Evolutionary conservation across 2,329 filamentous ascomycete species (phyloP).

Genomic region (Colletotrichum shisoi): DNA sequence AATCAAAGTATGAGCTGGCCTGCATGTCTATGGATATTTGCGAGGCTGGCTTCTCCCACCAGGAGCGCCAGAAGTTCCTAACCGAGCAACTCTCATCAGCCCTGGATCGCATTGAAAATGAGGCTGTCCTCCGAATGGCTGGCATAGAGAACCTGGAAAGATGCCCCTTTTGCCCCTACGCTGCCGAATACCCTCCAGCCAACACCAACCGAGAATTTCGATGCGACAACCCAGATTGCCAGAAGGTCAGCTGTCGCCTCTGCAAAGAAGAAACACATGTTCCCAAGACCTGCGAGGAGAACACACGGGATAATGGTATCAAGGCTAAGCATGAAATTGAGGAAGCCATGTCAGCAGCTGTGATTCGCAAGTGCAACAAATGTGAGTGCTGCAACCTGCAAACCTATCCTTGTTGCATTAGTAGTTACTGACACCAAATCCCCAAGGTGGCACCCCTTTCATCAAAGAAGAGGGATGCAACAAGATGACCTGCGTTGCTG

Average conservation of each 20-base stretch:
- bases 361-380: slow-evolving; percentile 79
- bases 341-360: slow-evolving; percentile 81
- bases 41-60: slow-evolving; percentile 63
- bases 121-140: slow-evolving; percentile 72
- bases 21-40: slow-evolving; percentile 79
- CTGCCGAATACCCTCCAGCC: slow-evolving; percentile 73
- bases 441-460: slow-evolving; percentile 71
- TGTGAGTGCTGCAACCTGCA: slow-evolving; percentile 49
- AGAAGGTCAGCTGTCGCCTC: slow-evolving; percentile 69
- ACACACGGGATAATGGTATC: slow-evolving; percentile 65
- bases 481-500: slow-evolving; percentile 76
- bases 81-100: slow-evolving; percentile 65
- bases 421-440: slow-evolving; percentile 29
- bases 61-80: slow-evolving; percentile 65
- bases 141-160: slow-evolving; percentile 74
- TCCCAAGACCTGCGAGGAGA: slow-evolving; percentile 75
- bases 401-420: background rate
- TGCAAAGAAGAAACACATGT: slow-evolving; percentile 75
- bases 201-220: slow-evolving; percentile 76
- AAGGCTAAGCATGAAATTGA: slow-evolving; percentile 73
- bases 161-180: slow-evolving; percentile 85
- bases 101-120: slow-evolving; percentile 75
- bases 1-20: slow-evolving; percentile 70
- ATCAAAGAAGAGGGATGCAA: slow-evolving; percentile 84
- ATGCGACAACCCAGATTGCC: slow-evolving; percentile 73